phyloP scores from a whole-genome alignment of 1,284 basidiomycete species.

The Irpex sp. region DNA sequence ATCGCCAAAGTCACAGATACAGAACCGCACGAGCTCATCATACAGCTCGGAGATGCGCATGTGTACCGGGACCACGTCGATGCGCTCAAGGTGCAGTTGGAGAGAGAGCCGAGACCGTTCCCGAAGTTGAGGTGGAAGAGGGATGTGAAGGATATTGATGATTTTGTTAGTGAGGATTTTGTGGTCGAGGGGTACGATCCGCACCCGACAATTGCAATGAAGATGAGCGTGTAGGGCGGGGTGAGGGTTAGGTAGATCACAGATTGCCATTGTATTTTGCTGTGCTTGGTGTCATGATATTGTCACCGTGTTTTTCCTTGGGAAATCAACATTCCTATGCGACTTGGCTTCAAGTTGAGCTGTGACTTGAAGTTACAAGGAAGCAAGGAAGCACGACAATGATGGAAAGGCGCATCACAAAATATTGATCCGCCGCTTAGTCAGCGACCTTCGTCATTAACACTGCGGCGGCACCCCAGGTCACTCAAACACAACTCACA shows the following conservation, averaged over 20 bases:
- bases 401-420: neutral
- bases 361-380: neutral
- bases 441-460: neutral
- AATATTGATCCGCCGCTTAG: neutral
- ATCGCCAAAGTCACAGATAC: constrained; percentile 89
- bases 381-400: neutral
- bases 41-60: constrained; percentile 95
- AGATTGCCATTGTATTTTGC: neutral
- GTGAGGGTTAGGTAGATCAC: neutral
- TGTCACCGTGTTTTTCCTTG: neutral
- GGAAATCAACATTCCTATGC: no score
- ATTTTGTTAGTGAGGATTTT: constrained; percentile 81
- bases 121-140: constrained; percentile 78
- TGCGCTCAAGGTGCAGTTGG: constrained; percentile 80
- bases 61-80: constrained; percentile 94
- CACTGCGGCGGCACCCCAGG: no score
- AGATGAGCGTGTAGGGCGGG: constrained; percentile 83
- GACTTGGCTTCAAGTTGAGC: no score
- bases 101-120: constrained; percentile 78
- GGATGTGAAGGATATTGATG: constrained; percentile 74
- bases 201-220: constrained; percentile 89
- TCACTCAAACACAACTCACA: no score
- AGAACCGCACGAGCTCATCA: constrained; percentile 84
- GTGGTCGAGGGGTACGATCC: constrained; percentile 86
- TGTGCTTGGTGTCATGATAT: neutral